A percentile compares a stretch with the other conserved stretches of the same genome.
These are phyloP conservation scores for Nakazawaea ambrosiae DNA, from an alignment of 805 yeast species.

Conservation along the genomic window DNA sequence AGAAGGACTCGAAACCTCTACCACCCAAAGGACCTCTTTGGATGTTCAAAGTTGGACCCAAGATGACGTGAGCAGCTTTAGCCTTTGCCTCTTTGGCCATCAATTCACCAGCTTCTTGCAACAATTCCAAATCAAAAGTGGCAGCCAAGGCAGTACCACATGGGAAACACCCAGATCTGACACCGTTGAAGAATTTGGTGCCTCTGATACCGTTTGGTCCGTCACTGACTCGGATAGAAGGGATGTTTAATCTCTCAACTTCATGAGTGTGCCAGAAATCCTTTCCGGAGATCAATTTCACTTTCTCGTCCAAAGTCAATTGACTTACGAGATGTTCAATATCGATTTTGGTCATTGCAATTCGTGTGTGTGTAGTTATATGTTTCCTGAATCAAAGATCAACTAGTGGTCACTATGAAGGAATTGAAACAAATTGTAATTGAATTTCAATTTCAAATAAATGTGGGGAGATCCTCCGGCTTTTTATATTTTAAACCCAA, in stretches of 20 bases:
- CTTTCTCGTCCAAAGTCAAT: slow-evolving; percentile 24
- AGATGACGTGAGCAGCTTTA: slow-evolving; percentile 33
- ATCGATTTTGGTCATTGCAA: slow-evolving; percentile 6
- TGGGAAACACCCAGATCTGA: slow-evolving; percentile 38
- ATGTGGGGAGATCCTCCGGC: too few relatives aligned
- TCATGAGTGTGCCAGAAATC: slow-evolving; percentile 35
- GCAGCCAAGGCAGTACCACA: slow-evolving; percentile 41
- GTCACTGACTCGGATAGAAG: slow-evolving; percentile 31
- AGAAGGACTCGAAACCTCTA: slow-evolving; percentile 34
- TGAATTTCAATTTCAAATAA: too few relatives aligned
- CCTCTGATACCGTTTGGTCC: slow-evolving; percentile 47
- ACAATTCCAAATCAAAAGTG: slow-evolving; percentile 33
- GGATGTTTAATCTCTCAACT: slow-evolving; percentile 27
- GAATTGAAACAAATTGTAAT: too few relatives aligned
- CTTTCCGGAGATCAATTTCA: slow-evolving; percentile 22
- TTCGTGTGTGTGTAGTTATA: background rate
- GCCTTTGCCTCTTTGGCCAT: slow-evolving; percentile 37
- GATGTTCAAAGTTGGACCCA: slow-evolving; percentile 31
- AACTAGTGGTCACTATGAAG: background rate
- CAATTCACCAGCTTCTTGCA: slow-evolving; percentile 30
- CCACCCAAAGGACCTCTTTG: slow-evolving; percentile 40
- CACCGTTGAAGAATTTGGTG: slow-evolving; percentile 30
- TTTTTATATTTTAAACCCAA: too few relatives aligned
- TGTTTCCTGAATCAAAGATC: background rate
- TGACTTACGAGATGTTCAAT: slow-evolving; percentile 13